Base-by-base conservation (phyloP, 2,329 filamentous ascomycete species). In the Canariomyces notabilis region DNA sequence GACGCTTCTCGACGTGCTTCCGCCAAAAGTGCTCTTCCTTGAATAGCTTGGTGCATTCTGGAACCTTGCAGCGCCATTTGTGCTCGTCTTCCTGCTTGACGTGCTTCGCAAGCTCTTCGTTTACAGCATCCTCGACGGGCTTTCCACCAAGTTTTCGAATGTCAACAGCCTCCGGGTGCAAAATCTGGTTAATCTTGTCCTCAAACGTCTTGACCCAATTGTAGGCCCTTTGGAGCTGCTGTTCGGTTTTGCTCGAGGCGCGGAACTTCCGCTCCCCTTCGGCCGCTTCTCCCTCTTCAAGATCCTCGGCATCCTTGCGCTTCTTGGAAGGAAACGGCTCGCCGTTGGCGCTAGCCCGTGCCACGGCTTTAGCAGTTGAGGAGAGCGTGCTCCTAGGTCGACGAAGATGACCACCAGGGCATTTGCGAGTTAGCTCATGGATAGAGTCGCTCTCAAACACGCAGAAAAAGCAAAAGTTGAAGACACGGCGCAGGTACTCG, bases 191-290 rank as follows among this genome's bases (percentile, higher is more conserved):
- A 42, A 98, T 77, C 70, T 98, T 98, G 62, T 98, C 93, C 63
- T 98, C 93, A 60, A 95, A 98, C 0, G 93, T 97, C 72, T 87
- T 94, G 50, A 98, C 94, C 93, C 94, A 98, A 62, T 97, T 98
- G 71, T 89, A 97, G 0, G 93, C 93, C 47, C 90, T 85, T 60
- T 94, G 87, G 12, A 97, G 79, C 63, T 97, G 93, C 64, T 94
- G 89, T 59, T 95, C 89, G 4, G 83, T 82, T 70, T 95, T 95
- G 41, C 76, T 77, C 14, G 82, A 75, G 49, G 79, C 82, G 46
- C 80, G 77, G 52, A 84, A 82, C 59, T 88, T 89, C 60, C 86
- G 86, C 50, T 93, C 87, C 5, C 77, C 63, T 31, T 79, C 75
- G 6, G 84, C 81, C 2, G 82, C 80, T 22, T 77, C 76, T 32